Conservation (phyloP, 495 filamentous ascomycete species). For the Xylaria acuta region DNA sequence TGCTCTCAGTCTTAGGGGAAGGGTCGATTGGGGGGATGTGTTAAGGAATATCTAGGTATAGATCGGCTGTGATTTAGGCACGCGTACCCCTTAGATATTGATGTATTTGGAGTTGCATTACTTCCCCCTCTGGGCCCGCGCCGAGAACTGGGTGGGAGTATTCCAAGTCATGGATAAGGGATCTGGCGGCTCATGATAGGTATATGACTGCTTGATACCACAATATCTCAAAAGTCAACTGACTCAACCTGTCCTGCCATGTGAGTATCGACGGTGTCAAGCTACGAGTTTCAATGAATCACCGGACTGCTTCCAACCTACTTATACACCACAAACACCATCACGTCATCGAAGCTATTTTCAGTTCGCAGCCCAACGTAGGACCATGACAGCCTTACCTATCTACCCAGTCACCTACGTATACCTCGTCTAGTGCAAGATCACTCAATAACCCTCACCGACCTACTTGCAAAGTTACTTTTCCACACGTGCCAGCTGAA, state of each 20-base stretch:
- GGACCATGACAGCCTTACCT: conserved; percentile 1
- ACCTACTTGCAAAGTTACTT: neutral
- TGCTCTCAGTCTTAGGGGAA: neutral
- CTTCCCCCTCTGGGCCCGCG: neutral
- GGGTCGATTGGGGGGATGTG: no score
- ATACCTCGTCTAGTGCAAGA: no score
- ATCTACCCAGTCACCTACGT: neutral
- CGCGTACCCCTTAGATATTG: neutral
- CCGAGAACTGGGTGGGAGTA: neutral
- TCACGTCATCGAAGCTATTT: neutral
- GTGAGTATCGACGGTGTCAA: neutral
- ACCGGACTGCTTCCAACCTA: neutral
- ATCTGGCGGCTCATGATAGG: neutral
- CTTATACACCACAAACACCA: conserved; percentile 3
- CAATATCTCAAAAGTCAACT: neutral
- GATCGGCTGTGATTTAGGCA: no score
- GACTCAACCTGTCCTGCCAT: neutral
- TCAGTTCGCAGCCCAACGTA: neutral
- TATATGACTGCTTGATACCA: neutral
- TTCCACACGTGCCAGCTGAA: neutral
- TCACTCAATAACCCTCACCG: no score
- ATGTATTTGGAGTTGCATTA: neutral
- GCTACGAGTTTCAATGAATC: neutral
- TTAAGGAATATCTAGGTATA: no score
- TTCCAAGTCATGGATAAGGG: neutral